Base-by-base conservation (phyloP, 2,329 filamentous ascomycete species). In the Verticillium dahliae region DNA sequence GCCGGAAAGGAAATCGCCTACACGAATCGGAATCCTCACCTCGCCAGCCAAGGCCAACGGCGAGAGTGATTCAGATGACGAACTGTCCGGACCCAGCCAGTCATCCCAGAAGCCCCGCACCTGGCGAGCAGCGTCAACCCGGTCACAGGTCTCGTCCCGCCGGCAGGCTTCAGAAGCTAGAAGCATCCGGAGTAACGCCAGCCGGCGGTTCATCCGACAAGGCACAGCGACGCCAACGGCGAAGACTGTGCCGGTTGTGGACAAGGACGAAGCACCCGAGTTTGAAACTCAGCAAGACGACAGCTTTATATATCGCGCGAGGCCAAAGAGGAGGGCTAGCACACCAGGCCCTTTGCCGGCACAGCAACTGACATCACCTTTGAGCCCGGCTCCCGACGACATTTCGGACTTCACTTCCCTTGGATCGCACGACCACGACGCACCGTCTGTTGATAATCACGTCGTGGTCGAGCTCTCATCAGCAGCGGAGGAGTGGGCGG, bases 221-320 rank as follows among this genome's bases (percentile, higher is more conserved):
- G 59, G 18, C 52, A 61, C 9, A 38, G 50, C 41, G 22, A 54
- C 41, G 27, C 31, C 45, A 9, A 18, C 41, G 15, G 14, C 10
- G 14, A 34, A 59, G n/a, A 59, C 7, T 4, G 45, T 38, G 50
- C 45, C 4, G 11, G 34, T 54, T 50, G 41, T 45, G 10, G 35
- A 61, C 6, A 31, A n/a, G 1, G 33, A 35, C 11, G 31, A 15
- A 6, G 41, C 45, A 3, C 33, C 45, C 9, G 41, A 63, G 15
- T 65, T 66, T 1, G 56, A 69, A 58, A 74, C 68, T 10, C 72
- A 76, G 54, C 66, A 69, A 62, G 73, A 75, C 50, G 65, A 68
- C 13, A 76, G 71, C 60, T 75, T 75, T 58, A 65, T 66, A 18
- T 75, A 72, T 62, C 73, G 68, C 27, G 67, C 68, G 52, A 67